Evolutionary conservation across 2,329 filamentous ascomycete species (phyloP).

Genomic region (Onygena corvina): DNA sequence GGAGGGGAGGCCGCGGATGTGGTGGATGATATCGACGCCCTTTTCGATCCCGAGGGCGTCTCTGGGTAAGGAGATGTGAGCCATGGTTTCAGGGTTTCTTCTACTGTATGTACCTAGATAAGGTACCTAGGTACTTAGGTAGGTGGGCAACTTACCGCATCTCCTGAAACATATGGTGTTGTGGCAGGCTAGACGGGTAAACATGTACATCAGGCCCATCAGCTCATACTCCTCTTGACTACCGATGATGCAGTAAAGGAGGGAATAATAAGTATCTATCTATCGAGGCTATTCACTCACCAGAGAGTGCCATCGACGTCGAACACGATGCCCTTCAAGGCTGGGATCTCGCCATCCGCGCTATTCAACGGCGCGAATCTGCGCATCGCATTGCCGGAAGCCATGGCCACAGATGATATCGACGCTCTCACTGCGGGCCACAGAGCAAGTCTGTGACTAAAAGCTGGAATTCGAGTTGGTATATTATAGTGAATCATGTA

Average conservation of each 20-base stretch:
- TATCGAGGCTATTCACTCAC: slow-evolving; percentile 39
- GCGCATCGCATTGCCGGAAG: slow-evolving; percentile 21
- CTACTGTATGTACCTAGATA: background rate
- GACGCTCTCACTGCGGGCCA: background rate
- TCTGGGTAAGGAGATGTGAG: slow-evolving; percentile 18
- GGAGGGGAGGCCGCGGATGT: slow-evolving; percentile 64
- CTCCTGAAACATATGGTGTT: slow-evolving; percentile 88
- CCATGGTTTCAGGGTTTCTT: no score
- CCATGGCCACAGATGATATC: slow-evolving; percentile 5
- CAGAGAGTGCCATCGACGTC: slow-evolving; percentile 93
- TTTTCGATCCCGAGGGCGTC: slow-evolving; percentile 59
- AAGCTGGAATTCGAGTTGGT: background rate
- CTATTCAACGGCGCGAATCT: slow-evolving; percentile 42
- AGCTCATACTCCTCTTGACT: background rate
- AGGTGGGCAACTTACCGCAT: slow-evolving; percentile 51
- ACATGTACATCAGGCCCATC: background rate
- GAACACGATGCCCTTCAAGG: slow-evolving; percentile 57
- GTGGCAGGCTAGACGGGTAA: slow-evolving; percentile 53
- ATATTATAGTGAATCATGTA: background rate
- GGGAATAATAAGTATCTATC: no score
- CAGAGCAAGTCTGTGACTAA: background rate
- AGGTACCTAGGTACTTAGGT: background rate
- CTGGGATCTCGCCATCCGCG: slow-evolving; percentile 27
- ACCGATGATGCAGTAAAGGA: no score
- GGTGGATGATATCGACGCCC: slow-evolving; percentile 70